Conservation (phyloP, 495 filamentous ascomycete genomes). For the Lasiosphaeria miniovina region DNA sequence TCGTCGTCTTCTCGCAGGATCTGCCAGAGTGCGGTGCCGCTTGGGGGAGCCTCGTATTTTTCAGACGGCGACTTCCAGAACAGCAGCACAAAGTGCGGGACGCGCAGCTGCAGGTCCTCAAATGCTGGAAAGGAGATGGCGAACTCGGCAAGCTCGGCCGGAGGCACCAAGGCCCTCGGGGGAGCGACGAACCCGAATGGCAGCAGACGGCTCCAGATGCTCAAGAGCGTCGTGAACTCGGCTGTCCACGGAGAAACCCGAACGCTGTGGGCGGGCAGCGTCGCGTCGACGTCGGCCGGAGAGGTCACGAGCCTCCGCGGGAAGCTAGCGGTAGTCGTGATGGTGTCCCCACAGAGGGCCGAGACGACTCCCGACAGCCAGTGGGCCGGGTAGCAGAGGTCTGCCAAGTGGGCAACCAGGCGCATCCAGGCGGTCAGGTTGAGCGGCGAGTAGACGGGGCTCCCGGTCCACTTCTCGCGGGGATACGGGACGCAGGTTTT, state of each 20-base stretch:
- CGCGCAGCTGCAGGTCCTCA: background rate
- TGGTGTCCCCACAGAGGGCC: slow-evolving; percentile 22
- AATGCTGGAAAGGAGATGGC: slow-evolving; percentile 16
- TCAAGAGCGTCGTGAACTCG: slow-evolving; percentile 31
- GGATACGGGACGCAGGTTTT: slow-evolving; percentile 33
- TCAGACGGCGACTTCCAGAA: slow-evolving; percentile 25
- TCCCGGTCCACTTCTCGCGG: slow-evolving; percentile 1
- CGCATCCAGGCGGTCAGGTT: slow-evolving; percentile 32
- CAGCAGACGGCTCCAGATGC: slow-evolving; percentile 29
- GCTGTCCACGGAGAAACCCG: slow-evolving; percentile 27
- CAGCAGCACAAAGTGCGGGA: slow-evolving; percentile 28
- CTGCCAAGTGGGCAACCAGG: slow-evolving; percentile 26
- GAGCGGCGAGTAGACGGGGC: slow-evolving; percentile 24
- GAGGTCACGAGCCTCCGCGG: slow-evolving; percentile 17
- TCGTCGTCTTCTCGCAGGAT: slow-evolving; percentile 15
- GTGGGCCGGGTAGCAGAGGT: slow-evolving; percentile 37
- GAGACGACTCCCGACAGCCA: slow-evolving; percentile 32
- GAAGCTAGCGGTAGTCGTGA: slow-evolving; percentile 29
- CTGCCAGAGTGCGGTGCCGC: slow-evolving; percentile 23
- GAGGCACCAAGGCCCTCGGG: slow-evolving; percentile 17
- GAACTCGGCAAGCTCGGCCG: slow-evolving; percentile 27
- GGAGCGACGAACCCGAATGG: slow-evolving; percentile 29
- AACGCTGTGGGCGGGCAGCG: slow-evolving; percentile 18
- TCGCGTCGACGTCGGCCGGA: slow-evolving; percentile 14
- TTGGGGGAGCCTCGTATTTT: background rate